Percentiles rank a stretch among this genome's conserved stretches.
These are phyloP conservation scores for Solanum chiquidenum DNA, from an alignment of 257 asterid species.

Conservation along the genomic window DNA sequence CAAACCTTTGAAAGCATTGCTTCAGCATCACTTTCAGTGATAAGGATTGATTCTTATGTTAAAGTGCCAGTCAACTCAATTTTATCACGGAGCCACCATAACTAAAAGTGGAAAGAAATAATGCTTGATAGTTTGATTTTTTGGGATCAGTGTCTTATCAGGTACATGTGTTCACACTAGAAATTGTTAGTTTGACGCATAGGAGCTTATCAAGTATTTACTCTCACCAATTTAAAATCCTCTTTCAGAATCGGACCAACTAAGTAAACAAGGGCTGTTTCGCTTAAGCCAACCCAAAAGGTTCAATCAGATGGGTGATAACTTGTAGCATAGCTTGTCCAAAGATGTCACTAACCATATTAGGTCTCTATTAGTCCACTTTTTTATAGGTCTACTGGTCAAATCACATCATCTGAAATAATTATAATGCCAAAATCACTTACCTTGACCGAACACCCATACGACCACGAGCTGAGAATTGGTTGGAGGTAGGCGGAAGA, in stretches of 20 bases:
- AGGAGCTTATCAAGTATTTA: not conserved
- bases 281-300: not conserved
- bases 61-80: not conserved
- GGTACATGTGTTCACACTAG: not conserved
- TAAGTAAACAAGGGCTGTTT: not conserved
- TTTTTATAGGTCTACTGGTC: not conserved
- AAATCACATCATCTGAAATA: not conserved
- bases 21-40: not conserved
- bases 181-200: not conserved
- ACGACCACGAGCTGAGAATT: slow-evolving; percentile 79
- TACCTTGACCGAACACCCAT: slow-evolving; percentile 84
- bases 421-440: not conserved
- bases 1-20: not conserved
- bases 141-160: not conserved
- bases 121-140: not conserved
- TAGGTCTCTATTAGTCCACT: not conserved
- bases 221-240: not conserved
- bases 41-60: not conserved
- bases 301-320: not conserved
- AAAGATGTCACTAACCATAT: not conserved
- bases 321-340: not conserved
- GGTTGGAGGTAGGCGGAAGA: slow-evolving; percentile 89
- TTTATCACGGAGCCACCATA: not conserved
- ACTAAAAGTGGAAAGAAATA: not conserved
- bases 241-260: not conserved